Base-by-base conservation (phyloP, 768 basidiomycete species). In the Termitomyces sp. region DNA sequence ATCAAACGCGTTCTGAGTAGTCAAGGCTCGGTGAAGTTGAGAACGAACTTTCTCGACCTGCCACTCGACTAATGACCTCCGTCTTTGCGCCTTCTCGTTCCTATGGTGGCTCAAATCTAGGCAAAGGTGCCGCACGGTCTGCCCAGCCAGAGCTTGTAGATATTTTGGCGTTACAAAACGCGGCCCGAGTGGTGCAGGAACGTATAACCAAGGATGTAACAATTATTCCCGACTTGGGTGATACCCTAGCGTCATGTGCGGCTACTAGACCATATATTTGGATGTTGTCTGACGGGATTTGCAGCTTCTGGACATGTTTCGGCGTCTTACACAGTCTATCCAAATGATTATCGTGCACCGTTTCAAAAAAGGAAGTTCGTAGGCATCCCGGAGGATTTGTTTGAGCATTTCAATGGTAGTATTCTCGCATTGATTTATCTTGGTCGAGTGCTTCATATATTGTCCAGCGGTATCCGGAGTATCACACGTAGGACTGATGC, bases 401-500 rank as follows among this genome's bases (percentile, higher is more conserved):
- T 90, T 56, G 84, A 90, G 65, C 87, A 87, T 66, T 91, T 87
- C 69, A 85, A 86, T 63, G 84, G 90, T 89, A 60, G 82, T 72
- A 56, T 24, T 24, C n/a, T 53, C 10, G 24, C 32, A 45, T 16
- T 41, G 55, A 26, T 41, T 9, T 5, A 11, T 47, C 35, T 45
- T 30, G 36, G 26, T 44, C 66, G 3, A 22, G 35, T 24, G 35
- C 26, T 20, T 65, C 59, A 43, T 43, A 35, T 18, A 51, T 53
- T 30, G 26, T 24, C 5, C 67, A 92, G 90, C 79, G 56, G 79
- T 83, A 36, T 86, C 76, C 65, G 82, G 88, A 54, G 83, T 83
- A 26, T 85, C 90, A 18, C 87, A 90, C 66, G 89, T 97, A 88
- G 95, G 95, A 10, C 72, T 99, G 54, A 82, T 98, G 68, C 87